phyloP scores from a whole-genome alignment of 106 monocot genomes.

The Allium sativum region DNA sequence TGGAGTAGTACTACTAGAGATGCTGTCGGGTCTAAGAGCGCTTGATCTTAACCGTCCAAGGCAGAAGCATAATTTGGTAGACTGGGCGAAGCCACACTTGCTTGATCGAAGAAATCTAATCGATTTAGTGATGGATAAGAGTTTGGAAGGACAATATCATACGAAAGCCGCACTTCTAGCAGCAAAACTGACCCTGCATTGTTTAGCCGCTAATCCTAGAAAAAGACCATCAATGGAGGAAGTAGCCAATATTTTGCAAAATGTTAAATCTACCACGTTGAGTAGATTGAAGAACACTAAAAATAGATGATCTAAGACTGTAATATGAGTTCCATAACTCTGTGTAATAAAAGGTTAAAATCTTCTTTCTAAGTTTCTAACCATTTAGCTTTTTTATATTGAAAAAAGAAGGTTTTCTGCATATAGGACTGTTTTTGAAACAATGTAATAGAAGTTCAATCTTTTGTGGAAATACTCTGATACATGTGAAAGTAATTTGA shows the following conservation, averaged over 20 bases:
- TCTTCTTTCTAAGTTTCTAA: too few relatives aligned
- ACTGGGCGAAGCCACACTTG: conserved; percentile 49
- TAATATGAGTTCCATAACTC: too few relatives aligned
- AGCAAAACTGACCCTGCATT: background rate
- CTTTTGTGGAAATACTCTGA: too few relatives aligned
- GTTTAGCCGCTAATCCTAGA: background rate
- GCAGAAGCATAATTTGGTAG: conserved; percentile 44
- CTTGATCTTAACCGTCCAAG: conserved; percentile 32
- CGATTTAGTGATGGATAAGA: conserved; percentile 34
- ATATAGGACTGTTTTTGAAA: too few relatives aligned
- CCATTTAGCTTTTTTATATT: too few relatives aligned
- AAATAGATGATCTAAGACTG: background rate
- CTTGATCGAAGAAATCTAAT: conserved; percentile 32
- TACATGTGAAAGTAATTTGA: too few relatives aligned
- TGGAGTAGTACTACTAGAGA: conserved; percentile 67
- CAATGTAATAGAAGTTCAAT: too few relatives aligned
- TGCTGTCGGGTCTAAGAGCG: conserved; percentile 52
- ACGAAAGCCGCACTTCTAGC: conserved; percentile 41
- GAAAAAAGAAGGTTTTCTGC: too few relatives aligned
- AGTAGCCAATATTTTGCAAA: background rate
- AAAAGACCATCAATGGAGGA: background rate
- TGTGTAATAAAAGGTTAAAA: too few relatives aligned
- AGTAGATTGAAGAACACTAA: background rate
- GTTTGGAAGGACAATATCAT: conserved; percentile 45
- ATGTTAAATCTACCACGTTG: background rate